Conservation (phyloP, 768 basidiomycete genomes). For the Leucocoprinus leucothites region DNA sequence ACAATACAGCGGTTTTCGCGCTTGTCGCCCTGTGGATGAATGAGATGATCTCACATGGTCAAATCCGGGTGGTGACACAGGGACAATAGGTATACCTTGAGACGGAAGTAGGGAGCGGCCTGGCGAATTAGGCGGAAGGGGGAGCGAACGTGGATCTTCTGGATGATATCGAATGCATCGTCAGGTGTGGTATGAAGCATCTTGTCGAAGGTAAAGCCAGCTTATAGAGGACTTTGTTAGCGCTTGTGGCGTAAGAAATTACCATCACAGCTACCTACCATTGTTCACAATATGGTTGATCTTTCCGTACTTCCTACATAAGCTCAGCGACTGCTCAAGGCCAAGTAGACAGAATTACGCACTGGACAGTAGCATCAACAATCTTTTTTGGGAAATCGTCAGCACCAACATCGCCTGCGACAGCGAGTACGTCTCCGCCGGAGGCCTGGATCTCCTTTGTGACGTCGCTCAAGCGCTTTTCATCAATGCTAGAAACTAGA, state of each 20-base stretch:
- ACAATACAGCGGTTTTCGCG: slow-evolving; percentile 72
- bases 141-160: slow-evolving; percentile 82
- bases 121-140: slow-evolving; percentile 84
- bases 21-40: slow-evolving; percentile 38
- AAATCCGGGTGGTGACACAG: too few species aligned
- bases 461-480: slow-evolving; percentile 60
- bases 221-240: slow-evolving; percentile 26
- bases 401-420: slow-evolving; percentile 78
- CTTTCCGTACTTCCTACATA: slow-evolving; percentile 68
- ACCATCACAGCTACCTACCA: slow-evolving; percentile 32
- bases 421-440: slow-evolving; percentile 72
- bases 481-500: slow-evolving; percentile 58
- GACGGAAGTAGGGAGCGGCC: slow-evolving; percentile 80
- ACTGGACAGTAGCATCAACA: slow-evolving; percentile 74
- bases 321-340: background rate
- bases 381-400: slow-evolving; percentile 82
- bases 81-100: too few species aligned
- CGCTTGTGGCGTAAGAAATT: background rate
- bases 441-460: slow-evolving; percentile 68
- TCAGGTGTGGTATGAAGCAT: slow-evolving; percentile 89
- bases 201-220: slow-evolving; percentile 79
- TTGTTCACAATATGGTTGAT: slow-evolving; percentile 89
- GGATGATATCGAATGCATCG: slow-evolving; percentile 77
- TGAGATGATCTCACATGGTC: slow-evolving; percentile 3
- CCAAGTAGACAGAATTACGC: slow-evolving; percentile 24